Percentiles rank a stretch among this genome's conserved stretches.
Conservation (phyloP, 2,329 filamentous ascomycete genomes). For the Mycogone perniciosa region DNA sequence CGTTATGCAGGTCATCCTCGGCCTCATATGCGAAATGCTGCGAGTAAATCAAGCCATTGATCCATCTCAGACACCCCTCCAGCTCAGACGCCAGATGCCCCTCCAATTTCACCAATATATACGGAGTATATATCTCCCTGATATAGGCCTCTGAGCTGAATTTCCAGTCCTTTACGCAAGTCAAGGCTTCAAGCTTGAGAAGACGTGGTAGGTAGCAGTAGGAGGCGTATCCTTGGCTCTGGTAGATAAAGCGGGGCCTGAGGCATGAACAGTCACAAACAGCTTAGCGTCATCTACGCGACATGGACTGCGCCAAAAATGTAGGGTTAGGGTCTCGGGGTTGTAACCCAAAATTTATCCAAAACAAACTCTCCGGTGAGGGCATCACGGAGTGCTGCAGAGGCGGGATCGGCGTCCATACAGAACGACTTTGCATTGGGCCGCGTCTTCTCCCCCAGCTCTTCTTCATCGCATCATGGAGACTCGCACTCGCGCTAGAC, state of each 20-base stretch:
- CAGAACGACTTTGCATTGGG: background rate
- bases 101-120: too few species aligned
- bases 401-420: too few species aligned
- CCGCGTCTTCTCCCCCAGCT: background rate
- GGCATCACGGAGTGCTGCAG: too few species aligned
- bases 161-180: too few species aligned
- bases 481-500: conserved; percentile 15
- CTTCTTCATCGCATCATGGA: conserved; percentile 14
- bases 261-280: background rate
- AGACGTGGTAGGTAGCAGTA: background rate
- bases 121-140: too few species aligned
- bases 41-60: too few species aligned
- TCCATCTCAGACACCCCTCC: too few species aligned
- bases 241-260: background rate
- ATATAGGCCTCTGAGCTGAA: too few species aligned
- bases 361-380: background rate
- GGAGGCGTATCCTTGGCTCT: background rate
- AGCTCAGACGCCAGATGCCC: too few species aligned
- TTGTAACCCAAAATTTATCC: background rate
- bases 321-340: conserved; percentile 20
- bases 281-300: conserved; percentile 3
- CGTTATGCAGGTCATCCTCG: too few species aligned
- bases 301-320: background rate
- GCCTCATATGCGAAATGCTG: too few species aligned
- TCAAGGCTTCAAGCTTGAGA: too few species aligned